Conservation (phyloP, 2,329 filamentous ascomycete genomes). For the Aspergillus flavus region DNA sequence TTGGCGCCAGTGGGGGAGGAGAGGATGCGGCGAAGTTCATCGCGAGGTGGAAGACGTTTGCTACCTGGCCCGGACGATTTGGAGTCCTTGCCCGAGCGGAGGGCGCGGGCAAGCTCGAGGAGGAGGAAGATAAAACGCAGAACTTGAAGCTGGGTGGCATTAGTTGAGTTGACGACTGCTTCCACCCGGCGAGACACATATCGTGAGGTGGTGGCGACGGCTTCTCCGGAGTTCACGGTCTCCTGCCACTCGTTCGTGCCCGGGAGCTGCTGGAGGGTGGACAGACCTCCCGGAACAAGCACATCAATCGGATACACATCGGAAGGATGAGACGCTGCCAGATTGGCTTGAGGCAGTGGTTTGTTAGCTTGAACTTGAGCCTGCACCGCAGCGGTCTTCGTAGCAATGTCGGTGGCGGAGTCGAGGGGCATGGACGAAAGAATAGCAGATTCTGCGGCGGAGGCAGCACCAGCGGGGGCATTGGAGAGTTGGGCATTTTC, state of each 20-base stretch:
- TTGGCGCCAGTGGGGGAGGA: conserved; percentile 31
- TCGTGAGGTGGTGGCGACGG: conserved; percentile 44
- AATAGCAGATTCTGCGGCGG: conserved; percentile 46
- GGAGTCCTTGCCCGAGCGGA: conserved; percentile 32
- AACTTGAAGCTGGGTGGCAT: conserved; percentile 46
- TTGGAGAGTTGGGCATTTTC: conserved; percentile 52
- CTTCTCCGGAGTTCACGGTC: conserved; percentile 36
- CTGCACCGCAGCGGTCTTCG: conserved; percentile 39
- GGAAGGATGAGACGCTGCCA: conserved; percentile 45
- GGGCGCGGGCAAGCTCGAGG: conserved; percentile 43
- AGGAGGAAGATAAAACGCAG: conserved; percentile 50
- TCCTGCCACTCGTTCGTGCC: conserved; percentile 47
- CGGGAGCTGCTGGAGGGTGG: conserved; percentile 47
- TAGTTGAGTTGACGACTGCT: conserved; percentile 40
- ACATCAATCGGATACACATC: conserved; percentile 49
- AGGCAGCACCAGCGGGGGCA: conserved; percentile 37
- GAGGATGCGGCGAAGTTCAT: conserved; percentile 43
- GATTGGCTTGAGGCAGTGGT: conserved; percentile 47
- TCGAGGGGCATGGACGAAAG: conserved; percentile 45
- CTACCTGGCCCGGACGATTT: conserved; percentile 35
- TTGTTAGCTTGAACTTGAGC: conserved; percentile 50
- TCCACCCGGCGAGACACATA: conserved; percentile 49
- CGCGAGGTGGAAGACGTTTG: conserved; percentile 43
- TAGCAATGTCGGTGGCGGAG: conserved; percentile 31
- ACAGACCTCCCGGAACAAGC: conserved; percentile 45